These are phyloP conservation scores for Verticillium klebahnii DNA, from an alignment of 2,329 filamentous ascomycete genomes.

Conservation along the genomic window DNA sequence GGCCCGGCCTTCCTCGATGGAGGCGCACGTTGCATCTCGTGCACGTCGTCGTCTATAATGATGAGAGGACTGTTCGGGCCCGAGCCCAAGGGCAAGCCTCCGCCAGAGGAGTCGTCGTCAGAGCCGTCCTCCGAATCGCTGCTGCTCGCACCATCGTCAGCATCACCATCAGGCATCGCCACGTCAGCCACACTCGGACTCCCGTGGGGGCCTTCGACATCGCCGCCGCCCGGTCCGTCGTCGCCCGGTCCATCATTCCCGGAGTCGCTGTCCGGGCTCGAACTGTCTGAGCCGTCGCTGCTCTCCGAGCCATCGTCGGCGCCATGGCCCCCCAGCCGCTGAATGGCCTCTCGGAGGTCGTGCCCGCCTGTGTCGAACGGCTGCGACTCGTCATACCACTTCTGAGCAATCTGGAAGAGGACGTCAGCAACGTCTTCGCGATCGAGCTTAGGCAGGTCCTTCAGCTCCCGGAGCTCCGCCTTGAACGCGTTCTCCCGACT, in stretches of 20 bases:
- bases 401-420: slow-evolving; percentile 12
- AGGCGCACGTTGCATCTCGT: background rate
- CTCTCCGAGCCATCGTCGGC: background rate
- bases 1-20: background rate
- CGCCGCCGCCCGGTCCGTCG: background rate
- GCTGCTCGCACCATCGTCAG: background rate
- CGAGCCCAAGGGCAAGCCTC: background rate
- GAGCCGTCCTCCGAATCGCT: background rate
- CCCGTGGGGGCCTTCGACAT: background rate
- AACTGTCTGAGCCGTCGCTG: background rate
- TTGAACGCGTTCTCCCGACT: slow-evolving; percentile 1
- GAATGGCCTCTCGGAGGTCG: background rate
- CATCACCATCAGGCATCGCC: background rate
- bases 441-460: slow-evolving; percentile 8
- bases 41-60: background rate
- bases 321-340: background rate
- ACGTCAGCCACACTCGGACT: background rate
- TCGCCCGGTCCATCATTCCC: background rate
- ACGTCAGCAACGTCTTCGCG: slow-evolving; percentile 12
- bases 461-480: slow-evolving; percentile 19
- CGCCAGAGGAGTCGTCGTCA: background rate
- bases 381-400: slow-evolving; percentile 17
- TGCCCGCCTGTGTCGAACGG: background rate
- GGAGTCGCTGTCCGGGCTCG: background rate
- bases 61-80: background rate